These are phyloP conservation scores for Lindgomyces ingoldianus DNA, from an alignment of 495 filamentous ascomycete species.

Conservation along the genomic window DNA sequence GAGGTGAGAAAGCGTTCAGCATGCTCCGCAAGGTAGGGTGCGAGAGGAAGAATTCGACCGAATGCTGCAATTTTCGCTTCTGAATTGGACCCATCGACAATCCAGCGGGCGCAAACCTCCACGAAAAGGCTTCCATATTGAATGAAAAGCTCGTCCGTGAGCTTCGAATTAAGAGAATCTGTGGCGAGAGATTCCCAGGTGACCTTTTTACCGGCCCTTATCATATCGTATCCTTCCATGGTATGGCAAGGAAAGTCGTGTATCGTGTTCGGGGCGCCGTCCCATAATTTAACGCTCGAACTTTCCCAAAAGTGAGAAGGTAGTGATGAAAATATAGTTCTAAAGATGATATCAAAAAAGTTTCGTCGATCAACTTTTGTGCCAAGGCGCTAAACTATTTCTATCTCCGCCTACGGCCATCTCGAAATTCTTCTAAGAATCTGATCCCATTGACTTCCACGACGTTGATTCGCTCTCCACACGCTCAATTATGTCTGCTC, in stretches of 20 bases:
- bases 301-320: conserved; percentile 10
- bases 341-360: conserved; percentile 28
- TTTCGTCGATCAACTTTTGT: conserved; percentile 19
- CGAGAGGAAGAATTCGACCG: conserved; percentile 75
- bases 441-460: conserved; percentile 7
- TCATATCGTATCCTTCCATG: conserved; percentile 57
- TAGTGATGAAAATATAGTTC: conserved; percentile 8
- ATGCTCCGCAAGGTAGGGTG: conserved; percentile 64
- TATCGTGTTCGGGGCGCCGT: conserved; percentile 22
- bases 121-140: conserved; percentile 71
- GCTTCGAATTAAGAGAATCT: conserved; percentile 60
- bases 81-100: conserved; percentile 48
- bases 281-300: conserved; percentile 31
- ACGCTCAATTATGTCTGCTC: conserved; percentile 56
- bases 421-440: conserved; percentile 18
- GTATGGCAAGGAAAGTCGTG: conserved; percentile 33
- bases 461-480: conserved; percentile 2
- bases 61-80: conserved; percentile 68
- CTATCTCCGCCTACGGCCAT: not conserved
- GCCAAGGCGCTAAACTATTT: conserved; percentile 41
- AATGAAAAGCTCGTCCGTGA: conserved; percentile 68
- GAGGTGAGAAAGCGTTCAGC: conserved; percentile 50
- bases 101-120: conserved; percentile 79
- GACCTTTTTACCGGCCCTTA: conserved; percentile 17
- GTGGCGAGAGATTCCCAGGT: conserved; percentile 18